Base-by-base conservation (phyloP, 2,329 filamentous ascomycete species). In the Fusarium floridanum region DNA sequence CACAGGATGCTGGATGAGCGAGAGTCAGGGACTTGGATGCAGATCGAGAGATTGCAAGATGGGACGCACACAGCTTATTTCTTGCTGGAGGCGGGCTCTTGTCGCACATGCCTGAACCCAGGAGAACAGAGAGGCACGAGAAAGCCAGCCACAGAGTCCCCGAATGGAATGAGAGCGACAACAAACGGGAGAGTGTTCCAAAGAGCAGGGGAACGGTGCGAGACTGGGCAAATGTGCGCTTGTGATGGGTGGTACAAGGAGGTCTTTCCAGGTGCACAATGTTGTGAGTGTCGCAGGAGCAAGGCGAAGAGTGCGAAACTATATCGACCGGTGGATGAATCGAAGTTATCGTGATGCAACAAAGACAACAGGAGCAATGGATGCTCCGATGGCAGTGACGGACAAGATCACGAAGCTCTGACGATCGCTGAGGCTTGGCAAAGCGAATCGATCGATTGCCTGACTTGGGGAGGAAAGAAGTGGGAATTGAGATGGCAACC, bases 61-160 rank as follows among this genome's bases (percentile, higher is more conserved):
- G 55, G 61, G 69, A 69, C 72, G 71, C 64, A 78, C 70, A 68
- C 63, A 59, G 73, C 68, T 77, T 77, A 60, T 71, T 69, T 76
- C 45, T 74, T 69, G 61, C 65, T 75, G 61, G 61, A 66, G 37
- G 61, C 57, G 57, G 60, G 55, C 53, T 73, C 67, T 71, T 64
- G 60, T 76, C 61, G 69, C 72, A 77, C 76, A 78, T 78, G 68
- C 75, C 75, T 75, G 61, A 55, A 64, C 66, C 64, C 61, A 64
- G 50, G 61, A 59, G 63, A 72, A 64, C 67, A 72, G 65, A 68
- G 29, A 53, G 57, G 67, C 66, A 71, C 68, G 53, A 68, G 45
- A 55, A 68, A 68, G 48, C 68, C 72, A 70, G 64, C 63, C 70
- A 74, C 73, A 67, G 64, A 43, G 66, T 74, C 24, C 56, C 24